Conservation (phyloP, 2,329 filamentous ascomycete species). For the Epicoccum sorghinum region DNA sequence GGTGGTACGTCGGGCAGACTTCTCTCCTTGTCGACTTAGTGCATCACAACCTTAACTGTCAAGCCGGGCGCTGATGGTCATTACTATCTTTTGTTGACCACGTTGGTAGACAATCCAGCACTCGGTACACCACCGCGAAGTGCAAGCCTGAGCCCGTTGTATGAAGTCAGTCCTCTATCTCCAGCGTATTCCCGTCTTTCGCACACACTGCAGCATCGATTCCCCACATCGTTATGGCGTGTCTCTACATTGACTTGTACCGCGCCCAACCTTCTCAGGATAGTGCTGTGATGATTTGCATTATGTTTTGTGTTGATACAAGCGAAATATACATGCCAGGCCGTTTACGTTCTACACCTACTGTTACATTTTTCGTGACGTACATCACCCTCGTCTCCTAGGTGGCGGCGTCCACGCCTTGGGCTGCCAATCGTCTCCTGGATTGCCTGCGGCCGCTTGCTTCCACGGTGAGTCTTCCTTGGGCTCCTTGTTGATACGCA, state of each 20-base stretch:
- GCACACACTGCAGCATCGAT: too few species aligned
- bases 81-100: too few species aligned
- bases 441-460: conserved; percentile 43
- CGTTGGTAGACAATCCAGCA: too few species aligned
- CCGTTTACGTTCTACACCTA: neutral
- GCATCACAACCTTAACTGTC: neutral
- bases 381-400: conserved; percentile 33
- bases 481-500: conserved; percentile 33
- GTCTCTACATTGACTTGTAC: too few species aligned
- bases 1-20: neutral
- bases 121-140: too few species aligned
- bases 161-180: too few species aligned
- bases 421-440: conserved; percentile 56
- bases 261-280: too few species aligned
- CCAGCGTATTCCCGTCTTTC: too few species aligned
- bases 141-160: too few species aligned
- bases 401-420: conserved; percentile 53
- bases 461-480: conserved; percentile 50
- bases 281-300: neutral
- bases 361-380: neutral
- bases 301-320: neutral
- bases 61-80: neutral
- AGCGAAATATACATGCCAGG: neutral
- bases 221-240: too few species aligned
- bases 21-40: neutral